phyloP scores from a whole-genome alignment of 192 early-diverging fungal species.

The Gaertneriomyces semiglobifer region DNA sequence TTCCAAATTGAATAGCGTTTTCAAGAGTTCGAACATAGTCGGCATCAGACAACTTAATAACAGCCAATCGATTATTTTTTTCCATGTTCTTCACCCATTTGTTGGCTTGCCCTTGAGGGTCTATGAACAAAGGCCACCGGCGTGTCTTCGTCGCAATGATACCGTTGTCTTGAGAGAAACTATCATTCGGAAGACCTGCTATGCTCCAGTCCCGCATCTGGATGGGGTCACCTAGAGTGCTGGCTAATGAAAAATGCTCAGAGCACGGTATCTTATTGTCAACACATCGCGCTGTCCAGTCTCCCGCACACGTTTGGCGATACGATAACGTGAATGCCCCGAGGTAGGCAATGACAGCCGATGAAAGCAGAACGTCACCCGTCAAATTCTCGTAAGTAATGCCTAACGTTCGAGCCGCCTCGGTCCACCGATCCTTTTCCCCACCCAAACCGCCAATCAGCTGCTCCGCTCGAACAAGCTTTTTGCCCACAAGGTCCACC shows the following conservation, averaged over 20 bases:
- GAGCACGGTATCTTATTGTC: conserved; percentile 50
- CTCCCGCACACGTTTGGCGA: conserved; percentile 40
- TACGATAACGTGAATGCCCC: conserved; percentile 58
- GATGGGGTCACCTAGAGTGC: conserved; percentile 58
- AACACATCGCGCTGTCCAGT: conserved; percentile 50
- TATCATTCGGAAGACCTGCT: conserved; percentile 58
- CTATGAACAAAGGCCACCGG: conserved; percentile 60
- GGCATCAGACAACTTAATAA: conserved; percentile 58
- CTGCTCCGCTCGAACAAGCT: conserved; percentile 56
- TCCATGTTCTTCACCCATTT: conserved; percentile 68
- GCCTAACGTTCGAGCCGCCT: conserved; percentile 44
- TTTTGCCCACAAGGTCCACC: conserved; percentile 53
- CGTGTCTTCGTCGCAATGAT: conserved; percentile 56
- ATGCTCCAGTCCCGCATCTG: conserved; percentile 56
- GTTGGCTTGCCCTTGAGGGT: conserved; percentile 64
- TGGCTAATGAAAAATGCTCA: conserved; percentile 44
- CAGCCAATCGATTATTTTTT: conserved; percentile 50
- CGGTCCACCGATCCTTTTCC: conserved; percentile 60
- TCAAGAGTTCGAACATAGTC: conserved; percentile 60
- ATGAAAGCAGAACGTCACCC: conserved; percentile 56
- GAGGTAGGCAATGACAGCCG: conserved; percentile 59
- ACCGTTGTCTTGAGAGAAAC: conserved; percentile 58
- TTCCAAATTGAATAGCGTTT: conserved; percentile 63
- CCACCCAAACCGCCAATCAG: conserved; percentile 57
- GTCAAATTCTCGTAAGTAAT: conserved; percentile 50